Percentiles rank a stretch among this genome's conserved stretches.
Evolutionary conservation across 306 rosid species (phyloP).

Genomic region (Lablab purpureus): DNA sequence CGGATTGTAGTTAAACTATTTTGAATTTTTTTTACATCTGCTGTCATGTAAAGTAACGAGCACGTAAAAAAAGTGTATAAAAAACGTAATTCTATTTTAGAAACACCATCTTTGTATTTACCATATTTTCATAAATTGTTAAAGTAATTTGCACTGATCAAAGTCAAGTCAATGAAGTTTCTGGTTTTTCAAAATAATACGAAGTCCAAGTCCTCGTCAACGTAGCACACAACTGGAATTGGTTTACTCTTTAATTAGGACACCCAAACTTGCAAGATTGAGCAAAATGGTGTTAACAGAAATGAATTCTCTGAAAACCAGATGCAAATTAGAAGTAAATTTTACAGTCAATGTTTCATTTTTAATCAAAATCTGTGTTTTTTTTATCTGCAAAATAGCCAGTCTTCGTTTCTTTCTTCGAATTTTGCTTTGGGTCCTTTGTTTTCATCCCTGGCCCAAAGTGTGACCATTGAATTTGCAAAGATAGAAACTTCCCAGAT

Average conservation of each 20-base stretch:
- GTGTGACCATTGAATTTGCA: constrained; percentile 9
- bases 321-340: not conserved
- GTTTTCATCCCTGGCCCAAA: not conserved
- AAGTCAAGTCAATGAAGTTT: not conserved
- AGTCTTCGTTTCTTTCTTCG: constrained; percentile 2
- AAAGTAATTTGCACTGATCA: not conserved
- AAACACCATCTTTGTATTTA: not conserved
- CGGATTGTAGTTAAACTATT: not conserved
- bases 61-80: not conserved
- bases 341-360: not conserved
- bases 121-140: not conserved
- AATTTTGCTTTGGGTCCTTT: not conserved
- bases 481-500: constrained; percentile 6
- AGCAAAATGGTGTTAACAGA: not conserved
- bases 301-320: not conserved
- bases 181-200: not conserved
- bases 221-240: not conserved
- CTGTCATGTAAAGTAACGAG: not conserved
- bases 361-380: not conserved
- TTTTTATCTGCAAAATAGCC: not conserved
- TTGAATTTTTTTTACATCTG: not conserved
- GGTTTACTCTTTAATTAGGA: not conserved
- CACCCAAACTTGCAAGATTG: not conserved
- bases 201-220: constrained; percentile 21
- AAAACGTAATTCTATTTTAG: not conserved